Evolutionary conservation across 1,284 basidiomycete species (phyloP), one percentile per base, ranked within the genome.

Genomic region (Cryptococcus sp.): DNA sequence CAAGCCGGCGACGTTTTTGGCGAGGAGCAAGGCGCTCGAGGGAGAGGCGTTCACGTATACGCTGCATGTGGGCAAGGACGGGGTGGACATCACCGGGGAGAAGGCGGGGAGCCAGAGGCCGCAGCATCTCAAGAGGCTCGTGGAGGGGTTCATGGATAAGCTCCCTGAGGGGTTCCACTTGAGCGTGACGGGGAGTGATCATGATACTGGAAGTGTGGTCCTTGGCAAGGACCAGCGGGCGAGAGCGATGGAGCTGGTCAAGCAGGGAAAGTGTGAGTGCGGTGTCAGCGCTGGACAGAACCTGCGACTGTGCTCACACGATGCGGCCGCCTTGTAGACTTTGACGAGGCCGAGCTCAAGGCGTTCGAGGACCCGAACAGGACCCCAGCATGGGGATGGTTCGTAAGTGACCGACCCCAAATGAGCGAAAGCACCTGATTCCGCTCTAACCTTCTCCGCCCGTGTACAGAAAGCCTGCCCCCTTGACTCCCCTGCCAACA

Each of bases 181-280:
- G 39, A 57, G 56, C 36, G 61, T 76, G 18, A 73, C 68, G 5
- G 77, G 76, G 9, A 76, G 70, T 35, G 73, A 77, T 56, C 76
- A 78, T 59, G 76, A 78, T 64, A 69, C 73, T 7, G 73, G 70
- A 4, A 70, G 72, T 39, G 62, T 67, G 16, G 72, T 79, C n/a
- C 58, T 79, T 33, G 76, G 76, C 12, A 69, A 72, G 45, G 77
- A 79, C 61, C 74, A 78, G 62, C 63, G 77, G 38, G 61, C 68
- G 18, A 65, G 72, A n/a, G 77, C 77, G 1, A 65, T 72, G 55
- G 70, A 76, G 53, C 66, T 75, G 38, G 74, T 76, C 9, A 66
- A 67, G 55, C 50, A 66, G 43, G 74, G 77, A 1, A 58, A 71
- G 35, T 65, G 79, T 79, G 62, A 71, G 79, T 74, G 9, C 15